Conservation (phyloP, 1,284 basidiomycete genomes). For the Trametes versicolor region DNA sequence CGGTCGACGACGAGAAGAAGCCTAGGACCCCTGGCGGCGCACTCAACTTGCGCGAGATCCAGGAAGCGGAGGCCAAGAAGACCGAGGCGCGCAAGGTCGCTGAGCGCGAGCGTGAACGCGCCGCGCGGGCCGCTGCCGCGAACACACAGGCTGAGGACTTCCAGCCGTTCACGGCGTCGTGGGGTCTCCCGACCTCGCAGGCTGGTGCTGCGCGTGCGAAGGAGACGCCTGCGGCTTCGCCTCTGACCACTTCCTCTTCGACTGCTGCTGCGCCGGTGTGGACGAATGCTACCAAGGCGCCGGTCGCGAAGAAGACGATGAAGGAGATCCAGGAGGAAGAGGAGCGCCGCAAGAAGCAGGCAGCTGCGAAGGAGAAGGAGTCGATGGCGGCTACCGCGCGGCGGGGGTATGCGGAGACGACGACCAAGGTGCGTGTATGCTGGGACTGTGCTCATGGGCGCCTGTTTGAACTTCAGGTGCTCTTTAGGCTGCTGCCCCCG, state of each 20-base stretch:
- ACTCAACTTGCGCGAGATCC: constrained; percentile 92
- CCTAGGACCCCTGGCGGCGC: constrained; percentile 54
- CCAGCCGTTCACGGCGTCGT: constrained; percentile 73
- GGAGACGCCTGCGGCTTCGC: constrained; percentile 52
- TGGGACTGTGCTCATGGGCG: not conserved
- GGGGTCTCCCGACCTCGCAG: constrained; percentile 83
- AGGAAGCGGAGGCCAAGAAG: constrained; percentile 90
- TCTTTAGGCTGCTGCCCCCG: constrained; percentile 36
- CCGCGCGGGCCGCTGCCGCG: constrained; percentile 59
- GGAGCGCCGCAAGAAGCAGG: constrained; percentile 86
- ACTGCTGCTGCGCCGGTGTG: constrained; percentile 61
- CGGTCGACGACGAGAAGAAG: constrained; percentile 70
- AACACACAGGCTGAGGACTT: constrained; percentile 58
- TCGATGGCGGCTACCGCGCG: constrained; percentile 63
- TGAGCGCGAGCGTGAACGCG: constrained; percentile 71
- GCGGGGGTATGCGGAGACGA: constrained; percentile 83
- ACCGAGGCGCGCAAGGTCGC: constrained; percentile 78
- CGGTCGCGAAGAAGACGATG: constrained; percentile 88
- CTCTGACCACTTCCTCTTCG: constrained; percentile 46
- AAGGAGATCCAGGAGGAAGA: constrained; percentile 99
- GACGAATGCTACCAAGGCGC: constrained; percentile 66
- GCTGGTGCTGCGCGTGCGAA: constrained; percentile 59
- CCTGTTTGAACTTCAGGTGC: constrained; percentile 2
- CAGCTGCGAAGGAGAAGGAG: constrained; percentile 67
- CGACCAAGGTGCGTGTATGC: constrained; percentile 65